Evolutionary conservation across 169 alveolate genomes (phyloP), one percentile per base, ranked within the genome.

Genomic region (Blepharisma undulans): DNA sequence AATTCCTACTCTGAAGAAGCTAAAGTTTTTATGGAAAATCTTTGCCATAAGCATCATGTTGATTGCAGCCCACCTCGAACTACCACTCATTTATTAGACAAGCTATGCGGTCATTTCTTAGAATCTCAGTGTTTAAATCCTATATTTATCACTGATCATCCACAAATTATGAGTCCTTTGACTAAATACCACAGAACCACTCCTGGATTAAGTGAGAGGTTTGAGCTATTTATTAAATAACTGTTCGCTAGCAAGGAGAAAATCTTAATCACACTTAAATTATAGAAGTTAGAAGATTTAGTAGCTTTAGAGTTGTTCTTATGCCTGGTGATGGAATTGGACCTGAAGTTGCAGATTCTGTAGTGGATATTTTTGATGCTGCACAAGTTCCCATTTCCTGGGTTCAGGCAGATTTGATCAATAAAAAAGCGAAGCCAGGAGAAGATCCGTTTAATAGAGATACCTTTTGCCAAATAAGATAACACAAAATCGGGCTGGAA

Each of bases 131-230:
- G 99, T 95, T 92, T 93, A 79, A 92, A 96, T 92, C 99, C 99
- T 1, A 97, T 99, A 12, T 98, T 98, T 96, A 97, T 99, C 88
- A 98, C 97, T 72, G 99, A 99, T 92, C 99, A 98, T 90, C 99
- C 99, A 36, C 99, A 98, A 97, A 97, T 99, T 90, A 99, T 99
- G 99, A 97, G 99, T 86, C 99, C 99, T 14, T 97, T 99, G 82
- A 99, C 99, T 72, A 99, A 99, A 96, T 99, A 98, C 98, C 99
- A 98, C 92, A 95, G 99, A 93, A 82, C 95, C 21, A 97, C 96
- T 91, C 97, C 98, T 21, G 98, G 97, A 34, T 93, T 98, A 84
- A 98, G 99, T 66, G 99, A 99, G 97, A 97, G 99, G 84, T 99
- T 99, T 92, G 99, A 99, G 97, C 97, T 98, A 86, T 99, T 99